phyloP scores from a whole-genome alignment of 352 stramenopile species.

The Globisporangium radiosum region DNA sequence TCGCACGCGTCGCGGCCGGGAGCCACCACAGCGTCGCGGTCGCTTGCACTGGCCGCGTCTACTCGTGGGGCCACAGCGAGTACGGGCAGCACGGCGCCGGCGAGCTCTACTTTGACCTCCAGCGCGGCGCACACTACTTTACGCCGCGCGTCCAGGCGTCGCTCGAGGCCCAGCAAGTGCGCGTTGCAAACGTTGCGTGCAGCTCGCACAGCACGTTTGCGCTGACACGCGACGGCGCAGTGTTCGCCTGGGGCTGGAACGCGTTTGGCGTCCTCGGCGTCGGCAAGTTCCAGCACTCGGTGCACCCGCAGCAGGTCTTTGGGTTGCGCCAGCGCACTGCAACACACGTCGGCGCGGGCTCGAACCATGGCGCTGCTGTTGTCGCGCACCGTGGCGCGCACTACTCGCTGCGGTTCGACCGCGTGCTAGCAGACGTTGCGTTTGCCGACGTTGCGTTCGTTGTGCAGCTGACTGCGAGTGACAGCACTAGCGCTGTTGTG shows the following conservation, averaged over 20 bases:
- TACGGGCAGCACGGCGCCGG: constrained; percentile 75
- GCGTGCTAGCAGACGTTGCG: constrained; percentile 34
- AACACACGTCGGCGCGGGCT: constrained; percentile 44
- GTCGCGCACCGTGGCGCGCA: constrained; percentile 47
- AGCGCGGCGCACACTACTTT: constrained; percentile 73
- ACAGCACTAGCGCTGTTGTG: neutral
- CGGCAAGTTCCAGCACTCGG: constrained; percentile 68
- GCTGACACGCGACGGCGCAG: constrained; percentile 33
- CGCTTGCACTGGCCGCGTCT: constrained; percentile 45
- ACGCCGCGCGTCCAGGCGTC: constrained; percentile 52
- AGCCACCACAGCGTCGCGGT: constrained; percentile 76
- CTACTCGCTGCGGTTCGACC: constrained; percentile 58
- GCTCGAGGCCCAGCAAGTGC: constrained; percentile 30
- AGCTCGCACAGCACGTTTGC: constrained; percentile 76
- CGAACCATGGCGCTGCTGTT: constrained; percentile 63
- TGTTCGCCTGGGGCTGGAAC: constrained; percentile 88
- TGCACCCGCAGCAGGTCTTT: constrained; percentile 55
- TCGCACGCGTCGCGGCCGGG: constrained; percentile 50
- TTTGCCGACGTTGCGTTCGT: constrained; percentile 56
- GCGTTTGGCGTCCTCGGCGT: constrained; percentile 69
- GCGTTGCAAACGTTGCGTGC: constrained; percentile 33
- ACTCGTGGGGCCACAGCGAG: constrained; percentile 76
- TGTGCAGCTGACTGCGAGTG: constrained; percentile 14
- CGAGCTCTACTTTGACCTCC: constrained; percentile 59
- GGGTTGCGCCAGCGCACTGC: constrained; percentile 53